These are phyloP conservation scores for Kodamaea anthophila DNA, from an alignment of 1,139 yeast genomes.

Conservation along the genomic window DNA sequence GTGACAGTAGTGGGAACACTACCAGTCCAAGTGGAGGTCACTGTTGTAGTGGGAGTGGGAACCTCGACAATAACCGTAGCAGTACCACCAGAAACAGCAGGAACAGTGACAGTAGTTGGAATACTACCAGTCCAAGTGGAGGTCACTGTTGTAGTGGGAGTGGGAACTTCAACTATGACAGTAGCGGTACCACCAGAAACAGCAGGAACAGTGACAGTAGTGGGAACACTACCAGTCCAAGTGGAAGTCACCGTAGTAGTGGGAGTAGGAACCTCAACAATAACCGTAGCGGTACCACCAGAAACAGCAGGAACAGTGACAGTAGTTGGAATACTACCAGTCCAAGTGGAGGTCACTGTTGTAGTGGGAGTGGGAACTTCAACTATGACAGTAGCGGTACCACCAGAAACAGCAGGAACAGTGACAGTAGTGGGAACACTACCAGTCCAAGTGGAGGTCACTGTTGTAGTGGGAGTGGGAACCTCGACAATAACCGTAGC, in stretches of 20 bases:
- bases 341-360: slow-evolving; percentile 10
- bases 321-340: slow-evolving; percentile 10
- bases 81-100: slow-evolving; percentile 8
- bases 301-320: slow-evolving; percentile 13
- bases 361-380: slow-evolving; percentile 12
- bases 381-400: slow-evolving; percentile 12
- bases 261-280: slow-evolving; percentile 8
- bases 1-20: not conserved
- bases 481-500: slow-evolving; percentile 10
- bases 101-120: not conserved
- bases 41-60: slow-evolving; percentile 7
- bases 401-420: slow-evolving; percentile 6
- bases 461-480: slow-evolving; percentile 9
- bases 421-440: slow-evolving; percentile 4
- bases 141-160: slow-evolving; percentile 11
- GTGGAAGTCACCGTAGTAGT: slow-evolving; percentile 7
- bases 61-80: slow-evolving; percentile 13
- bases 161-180: slow-evolving; percentile 9
- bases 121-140: slow-evolving; percentile 19
- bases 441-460: slow-evolving; percentile 8
- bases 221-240: slow-evolving; percentile 10
- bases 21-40: not conserved
- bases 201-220: slow-evolving; percentile 8
- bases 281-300: slow-evolving; percentile 11
- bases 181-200: slow-evolving; percentile 11